Evolutionary conservation across 495 filamentous ascomycete species (phyloP), one percentile per base, ranked within the genome.

Genomic region (Cercophora newfieldiana): DNA sequence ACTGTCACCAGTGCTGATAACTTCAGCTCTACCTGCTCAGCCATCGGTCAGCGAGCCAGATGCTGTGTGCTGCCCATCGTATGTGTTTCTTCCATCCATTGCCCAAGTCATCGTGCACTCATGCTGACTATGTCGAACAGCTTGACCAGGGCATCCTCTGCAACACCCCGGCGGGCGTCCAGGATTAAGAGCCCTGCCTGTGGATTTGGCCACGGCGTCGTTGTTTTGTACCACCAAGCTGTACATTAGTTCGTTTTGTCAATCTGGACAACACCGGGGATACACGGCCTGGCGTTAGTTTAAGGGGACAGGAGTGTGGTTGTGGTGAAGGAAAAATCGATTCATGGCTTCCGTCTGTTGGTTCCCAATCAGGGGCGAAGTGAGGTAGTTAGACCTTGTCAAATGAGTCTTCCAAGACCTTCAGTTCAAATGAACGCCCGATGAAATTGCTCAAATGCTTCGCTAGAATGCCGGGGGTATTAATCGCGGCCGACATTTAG

Each of bases 11-110:
- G n/a, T n/a, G n/a, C 70, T 71, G 37, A 72, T 61, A 49, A 14
- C 14, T 37, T 33, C 30, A 33, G 30, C 29, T 19, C 12, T 1
- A 30, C 72, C 59, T 81, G 79, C 71, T 54, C 78, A 0, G 76
- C 24, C 59, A 73, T 77, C 57, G 78, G 79, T 69, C 76, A 81
- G 74, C 78, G 76, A 7, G 78, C 79, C 31, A 78, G 79, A 65
- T 81, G 79, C 77, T 81, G 79, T 59, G 76, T 77, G 50, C 64
- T 81, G 14, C 78, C 79, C 3, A 55, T 79, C 33, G 73, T 75
- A 62, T 63, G 73, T 62, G 16, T 8, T 25, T n/a, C n/a, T 44
- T 2, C 19, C n/a, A 4, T 37, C 2, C 2, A 10, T 0, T 12
- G 8, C 5, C 21, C 37, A 25, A 30, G 10, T 28, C 7, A 21